Base-by-base conservation (phyloP, 495 filamentous ascomycete species). In the Trichoderma asperelloides region DNA sequence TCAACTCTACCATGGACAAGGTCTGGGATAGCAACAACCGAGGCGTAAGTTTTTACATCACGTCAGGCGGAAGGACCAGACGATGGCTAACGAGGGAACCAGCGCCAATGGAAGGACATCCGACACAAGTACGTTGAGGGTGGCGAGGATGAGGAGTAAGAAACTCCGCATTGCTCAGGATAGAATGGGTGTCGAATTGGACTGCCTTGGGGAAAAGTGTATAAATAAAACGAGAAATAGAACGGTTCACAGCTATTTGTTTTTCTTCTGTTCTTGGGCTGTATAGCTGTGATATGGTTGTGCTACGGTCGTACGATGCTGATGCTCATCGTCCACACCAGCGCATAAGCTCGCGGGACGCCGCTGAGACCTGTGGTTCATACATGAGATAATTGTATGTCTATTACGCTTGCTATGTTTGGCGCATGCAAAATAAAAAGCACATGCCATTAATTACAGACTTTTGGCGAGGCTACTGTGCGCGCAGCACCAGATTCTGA, bases 81-180 rank as follows among this genome's bases (percentile, higher is more conserved):
- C 63, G 30, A 21, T 21, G 23, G 33, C 40, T 45, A 45, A 82
- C 49, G 37, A 66, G 16, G 37, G 63, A 13, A n/a, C 21, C 74
- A 98, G 91, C 92, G 95, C 71, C 96, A 98, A 94, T 99, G 96
- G 96, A 98, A 98, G 85, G 95, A 98, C 78, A 97, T 99, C 81
- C 92, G 95, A 77, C 78, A 86, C 75, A 88, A 85, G 74, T 99
- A 97, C 77, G 78, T 93, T 70, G 76, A 89, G 74, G 82, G 41
- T 37, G 75, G 72, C 57, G 74, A 76, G 40, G 76, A 78, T n/a
- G 65, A 64, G 60, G 65, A 65, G 64, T 23, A 40, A 33, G 55
- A 41, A 37, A n/a, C 16, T 27, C n/a, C 62, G 8, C 3, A 18
- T 23, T 64, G 11, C 21, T 39, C n/a, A 15, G 62, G 62, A 30